phyloP scores from a whole-genome alignment of 225 moss, liverwort and hornwort genomes.

The Thuidium tamariscinum region DNA sequence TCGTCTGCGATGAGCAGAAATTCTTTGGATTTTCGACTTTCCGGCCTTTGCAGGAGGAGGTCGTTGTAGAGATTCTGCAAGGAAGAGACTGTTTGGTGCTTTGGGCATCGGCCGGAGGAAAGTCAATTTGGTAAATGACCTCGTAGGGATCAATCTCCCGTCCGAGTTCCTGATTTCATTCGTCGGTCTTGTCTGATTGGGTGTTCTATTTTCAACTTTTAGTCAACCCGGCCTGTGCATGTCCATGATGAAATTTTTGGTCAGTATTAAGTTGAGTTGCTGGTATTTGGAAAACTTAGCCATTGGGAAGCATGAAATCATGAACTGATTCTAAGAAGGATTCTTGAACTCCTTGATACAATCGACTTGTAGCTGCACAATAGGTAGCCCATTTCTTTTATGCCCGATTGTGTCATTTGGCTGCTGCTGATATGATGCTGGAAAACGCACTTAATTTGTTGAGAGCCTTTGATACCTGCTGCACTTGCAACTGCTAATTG shows the following conservation, averaged over 20 bases:
- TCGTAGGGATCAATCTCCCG: background rate
- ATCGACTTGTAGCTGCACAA: background rate
- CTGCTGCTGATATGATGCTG: background rate
- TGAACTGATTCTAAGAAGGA: background rate
- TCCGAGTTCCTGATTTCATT: background rate
- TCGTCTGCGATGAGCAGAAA: conserved; percentile 6
- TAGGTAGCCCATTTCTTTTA: background rate
- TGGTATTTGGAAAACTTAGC: background rate
- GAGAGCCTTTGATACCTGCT: background rate
- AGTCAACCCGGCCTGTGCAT: background rate
- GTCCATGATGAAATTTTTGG: background rate
- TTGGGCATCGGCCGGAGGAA: conserved; percentile 61
- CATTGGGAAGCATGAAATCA: background rate
- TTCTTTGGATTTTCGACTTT: conserved; percentile 53
- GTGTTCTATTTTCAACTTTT: background rate
- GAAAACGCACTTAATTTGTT: background rate
- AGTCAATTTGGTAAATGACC: conserved; percentile 41
- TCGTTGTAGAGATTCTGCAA: conserved; percentile 31
- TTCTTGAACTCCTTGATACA: background rate
- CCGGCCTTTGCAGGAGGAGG: conserved; percentile 47
- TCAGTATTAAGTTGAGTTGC: no score
- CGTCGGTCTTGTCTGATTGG: background rate
- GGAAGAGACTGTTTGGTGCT: conserved; percentile 62
- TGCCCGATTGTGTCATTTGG: background rate
- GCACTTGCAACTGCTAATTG: background rate